These are phyloP conservation scores for Aspergillus latus DNA, from an alignment of 2,329 filamentous ascomycete genomes.

Conservation along the genomic window DNA sequence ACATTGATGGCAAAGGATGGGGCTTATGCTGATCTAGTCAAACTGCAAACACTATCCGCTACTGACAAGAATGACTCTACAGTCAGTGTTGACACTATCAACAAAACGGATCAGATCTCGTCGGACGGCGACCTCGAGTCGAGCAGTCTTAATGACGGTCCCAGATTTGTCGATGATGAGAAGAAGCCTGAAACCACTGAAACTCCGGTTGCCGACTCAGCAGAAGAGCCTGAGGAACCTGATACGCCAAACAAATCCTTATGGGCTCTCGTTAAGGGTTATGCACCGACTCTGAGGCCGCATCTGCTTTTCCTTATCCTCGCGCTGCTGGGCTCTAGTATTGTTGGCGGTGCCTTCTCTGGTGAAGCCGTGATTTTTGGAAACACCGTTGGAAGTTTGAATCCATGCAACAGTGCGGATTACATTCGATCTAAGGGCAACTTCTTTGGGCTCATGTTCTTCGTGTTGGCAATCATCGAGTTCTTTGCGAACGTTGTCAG, in stretches of 20 bases:
- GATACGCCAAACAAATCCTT: conserved; percentile 29
- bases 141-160: background rate
- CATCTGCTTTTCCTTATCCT: conserved; percentile 48
- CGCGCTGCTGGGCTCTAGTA: conserved; percentile 51
- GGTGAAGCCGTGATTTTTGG: conserved; percentile 61
- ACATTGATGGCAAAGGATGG: conserved; percentile 40
- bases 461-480: conserved; percentile 60
- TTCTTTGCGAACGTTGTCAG: conserved; percentile 62
- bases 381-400: conserved; percentile 58
- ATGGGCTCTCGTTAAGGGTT: conserved; percentile 30
- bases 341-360: conserved; percentile 60
- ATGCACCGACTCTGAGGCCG: conserved; percentile 33
- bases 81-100: conserved; percentile 40
- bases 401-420: conserved; percentile 51
- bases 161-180: conserved; percentile 16
- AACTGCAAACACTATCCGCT: conserved; percentile 57
- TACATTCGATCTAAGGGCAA: conserved; percentile 52
- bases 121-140: conserved; percentile 27
- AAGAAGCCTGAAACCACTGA: conserved; percentile 19
- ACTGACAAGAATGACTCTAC: conserved; percentile 47
- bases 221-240: conserved; percentile 29
- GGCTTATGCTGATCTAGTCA: conserved; percentile 45
- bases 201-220: conserved; percentile 16
- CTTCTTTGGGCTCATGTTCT: conserved; percentile 53
- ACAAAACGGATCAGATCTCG: conserved; percentile 29